Conservation (phyloP, 192 early-diverging fungal species). For the Chytriomyces confervae region DNA sequence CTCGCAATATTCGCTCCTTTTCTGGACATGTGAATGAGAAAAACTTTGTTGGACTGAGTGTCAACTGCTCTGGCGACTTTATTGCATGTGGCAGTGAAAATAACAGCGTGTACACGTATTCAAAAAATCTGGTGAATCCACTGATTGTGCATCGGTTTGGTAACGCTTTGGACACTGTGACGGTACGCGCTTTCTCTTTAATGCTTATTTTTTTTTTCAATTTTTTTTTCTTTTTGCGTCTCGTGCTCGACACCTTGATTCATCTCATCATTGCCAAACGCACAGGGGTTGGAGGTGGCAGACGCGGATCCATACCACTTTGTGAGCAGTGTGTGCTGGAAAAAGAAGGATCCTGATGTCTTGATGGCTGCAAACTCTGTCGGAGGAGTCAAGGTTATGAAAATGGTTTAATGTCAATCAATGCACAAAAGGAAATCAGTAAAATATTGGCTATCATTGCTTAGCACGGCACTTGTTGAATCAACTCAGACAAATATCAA, state of each 20-base stretch:
- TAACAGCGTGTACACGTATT: constrained; percentile 87
- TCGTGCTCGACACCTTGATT: not conserved
- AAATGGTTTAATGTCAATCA: constrained; percentile 51
- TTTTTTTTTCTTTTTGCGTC: constrained; percentile 1
- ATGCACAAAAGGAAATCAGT: too few species aligned
- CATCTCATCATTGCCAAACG: not conserved
- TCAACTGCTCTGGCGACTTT: constrained; percentile 73
- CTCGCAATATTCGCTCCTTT: constrained; percentile 71
- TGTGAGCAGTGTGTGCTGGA: constrained; percentile 94
- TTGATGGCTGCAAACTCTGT: constrained; percentile 88
- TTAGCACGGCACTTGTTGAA: too few species aligned
- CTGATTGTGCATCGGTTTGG: constrained; percentile 81
- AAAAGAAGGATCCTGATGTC: constrained; percentile 70
- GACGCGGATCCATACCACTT: constrained; percentile 74
- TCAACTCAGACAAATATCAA: too few species aligned
- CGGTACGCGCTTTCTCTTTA: constrained; percentile 57
- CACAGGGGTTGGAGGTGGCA: constrained; percentile 57
- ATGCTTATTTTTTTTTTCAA: constrained; percentile 30
- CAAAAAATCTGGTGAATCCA: constrained; percentile 74
- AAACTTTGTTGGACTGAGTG: constrained; percentile 95
- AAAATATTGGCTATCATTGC: too few species aligned
- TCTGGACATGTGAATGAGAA: constrained; percentile 90
- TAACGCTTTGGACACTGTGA: constrained; percentile 64
- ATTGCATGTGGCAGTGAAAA: constrained; percentile 94
- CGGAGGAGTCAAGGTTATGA: constrained; percentile 84